These are phyloP conservation scores for Botrytis pseudocinerea DNA, from an alignment of 2,329 filamentous ascomycete genomes.

Conservation along the genomic window DNA sequence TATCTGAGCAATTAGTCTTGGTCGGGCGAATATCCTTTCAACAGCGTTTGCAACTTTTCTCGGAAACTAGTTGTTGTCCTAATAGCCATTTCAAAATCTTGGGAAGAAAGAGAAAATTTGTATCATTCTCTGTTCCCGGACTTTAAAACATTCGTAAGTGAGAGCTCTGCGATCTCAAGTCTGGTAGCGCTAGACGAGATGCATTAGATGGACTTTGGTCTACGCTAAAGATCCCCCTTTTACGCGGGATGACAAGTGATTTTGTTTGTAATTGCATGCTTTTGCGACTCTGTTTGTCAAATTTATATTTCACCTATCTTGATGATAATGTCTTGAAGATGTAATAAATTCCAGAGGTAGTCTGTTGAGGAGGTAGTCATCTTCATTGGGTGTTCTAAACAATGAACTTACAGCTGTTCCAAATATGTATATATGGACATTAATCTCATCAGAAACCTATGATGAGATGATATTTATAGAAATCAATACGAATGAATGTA, in stretches of 20 bases:
- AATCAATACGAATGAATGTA: too few relatives aligned
- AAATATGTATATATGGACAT: too few relatives aligned
- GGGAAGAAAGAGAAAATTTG: background rate
- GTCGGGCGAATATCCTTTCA: background rate
- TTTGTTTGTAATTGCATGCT: background rate
- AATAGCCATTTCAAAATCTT: background rate
- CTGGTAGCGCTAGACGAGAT: background rate
- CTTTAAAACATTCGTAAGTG: background rate
- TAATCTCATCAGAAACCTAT: too few relatives aligned
- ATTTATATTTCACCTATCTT: background rate
- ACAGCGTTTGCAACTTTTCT: background rate
- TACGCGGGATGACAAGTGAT: background rate
- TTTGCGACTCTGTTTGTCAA: background rate
- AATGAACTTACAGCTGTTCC: too few relatives aligned
- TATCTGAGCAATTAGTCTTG: background rate
- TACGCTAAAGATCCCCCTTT: background rate
- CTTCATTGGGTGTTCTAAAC: too few relatives aligned
- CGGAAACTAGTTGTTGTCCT: background rate
- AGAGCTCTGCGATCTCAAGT: background rate
- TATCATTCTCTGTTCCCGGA: rapidly evolving
- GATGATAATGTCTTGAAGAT: background rate
- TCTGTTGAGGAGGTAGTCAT: too few relatives aligned
- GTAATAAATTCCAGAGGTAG: background rate
- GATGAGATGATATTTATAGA: too few relatives aligned
- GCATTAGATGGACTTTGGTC: background rate